A percentile compares a stretch with the other conserved stretches of the same genome.
Evolutionary conservation across 768 basidiomycete genomes (phyloP).

Genomic region (Mycena epipterygia): DNA sequence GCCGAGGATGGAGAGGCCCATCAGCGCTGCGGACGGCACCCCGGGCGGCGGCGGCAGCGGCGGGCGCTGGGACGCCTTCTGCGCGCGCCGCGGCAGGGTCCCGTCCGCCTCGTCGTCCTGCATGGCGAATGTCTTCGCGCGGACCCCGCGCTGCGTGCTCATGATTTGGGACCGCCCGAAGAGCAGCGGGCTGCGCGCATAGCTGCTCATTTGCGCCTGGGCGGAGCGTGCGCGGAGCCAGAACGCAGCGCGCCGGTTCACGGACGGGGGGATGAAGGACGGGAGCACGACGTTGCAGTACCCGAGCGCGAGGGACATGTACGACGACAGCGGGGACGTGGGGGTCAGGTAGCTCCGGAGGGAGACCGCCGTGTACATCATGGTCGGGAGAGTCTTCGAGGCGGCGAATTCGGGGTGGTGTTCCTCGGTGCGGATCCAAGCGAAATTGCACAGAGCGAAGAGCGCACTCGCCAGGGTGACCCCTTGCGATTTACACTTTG

Average conservation of each 20-base stretch:
- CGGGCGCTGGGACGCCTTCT: neutral
- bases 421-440: constrained; percentile 35
- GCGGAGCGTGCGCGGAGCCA: constrained; percentile 34
- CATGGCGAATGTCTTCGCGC: constrained; percentile 54
- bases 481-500: constrained; percentile 33
- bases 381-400: constrained; percentile 22
- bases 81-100: constrained; percentile 10
- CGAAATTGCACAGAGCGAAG: constrained; percentile 35
- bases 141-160: constrained; percentile 27
- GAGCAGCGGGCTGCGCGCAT: constrained; percentile 33
- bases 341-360: constrained; percentile 34
- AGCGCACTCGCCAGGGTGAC: constrained; percentile 33
- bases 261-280: constrained; percentile 28
- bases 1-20: constrained; percentile 28
- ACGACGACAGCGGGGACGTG: constrained; percentile 10
- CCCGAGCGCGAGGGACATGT: constrained; percentile 38
- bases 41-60: neutral
- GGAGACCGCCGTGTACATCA: constrained; percentile 40
- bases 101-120: constrained; percentile 63
- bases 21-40: constrained; percentile 19
- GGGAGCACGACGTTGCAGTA: constrained; percentile 40
- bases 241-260: constrained; percentile 20
- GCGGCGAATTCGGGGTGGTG: constrained; percentile 19
- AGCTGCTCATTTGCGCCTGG: constrained; percentile 31
- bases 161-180: constrained; percentile 25